Base-by-base conservation (phyloP, 176 grass and related monocot species). In the Microstegium vimineum region DNA sequence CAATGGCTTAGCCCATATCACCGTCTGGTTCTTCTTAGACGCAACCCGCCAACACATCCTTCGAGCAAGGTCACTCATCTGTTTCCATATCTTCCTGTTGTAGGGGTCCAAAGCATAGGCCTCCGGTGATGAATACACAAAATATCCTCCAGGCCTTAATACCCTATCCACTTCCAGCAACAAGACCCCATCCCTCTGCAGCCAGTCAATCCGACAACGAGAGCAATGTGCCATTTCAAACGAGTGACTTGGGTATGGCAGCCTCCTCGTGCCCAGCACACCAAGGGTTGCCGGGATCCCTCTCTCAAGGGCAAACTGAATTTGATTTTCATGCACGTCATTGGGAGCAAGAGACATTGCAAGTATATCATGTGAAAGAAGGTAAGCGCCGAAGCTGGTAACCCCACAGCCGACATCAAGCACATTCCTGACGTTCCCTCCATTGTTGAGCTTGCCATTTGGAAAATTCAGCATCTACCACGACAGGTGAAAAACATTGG, bases 251-350 rank as follows among this genome's bases (percentile, higher is more conserved):
- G 93, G 93, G 23, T 88, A 95, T 32, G 81, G 90, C 69, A 95
- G 79, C 87, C 87, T 89, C 84, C 75, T 92, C 73, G 90, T 92
- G 3, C 90, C 93, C 85, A 95, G 51, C 22, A 92, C 93, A 6
- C 93, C 93, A 22, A 95, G 90, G 34, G 87, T 84, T 1, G 93
- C 89, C 5, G 90, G 89, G 27, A 95, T 86, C 23, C 93, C 93
- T 82, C 93, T 83, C 73, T 95, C 93, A 41, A 95, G 93, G 2
- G 93, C 93, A 84, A 95, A 92, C 78, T 95, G 93, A 59, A 95
- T 95, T 74, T 94, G 93, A 79, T 94, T 94, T 77, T 94, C 93
- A 22, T 94, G 93, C 56, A 92, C 93, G 28, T 94, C 93, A 18
- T 94, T 95, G 62, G 93, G 93, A 31, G 93, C 93, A 18, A 95